These are phyloP conservation scores for Entrophospora sp. DNA, from an alignment of 192 early-diverging fungal genomes.

Conservation along the genomic window DNA sequence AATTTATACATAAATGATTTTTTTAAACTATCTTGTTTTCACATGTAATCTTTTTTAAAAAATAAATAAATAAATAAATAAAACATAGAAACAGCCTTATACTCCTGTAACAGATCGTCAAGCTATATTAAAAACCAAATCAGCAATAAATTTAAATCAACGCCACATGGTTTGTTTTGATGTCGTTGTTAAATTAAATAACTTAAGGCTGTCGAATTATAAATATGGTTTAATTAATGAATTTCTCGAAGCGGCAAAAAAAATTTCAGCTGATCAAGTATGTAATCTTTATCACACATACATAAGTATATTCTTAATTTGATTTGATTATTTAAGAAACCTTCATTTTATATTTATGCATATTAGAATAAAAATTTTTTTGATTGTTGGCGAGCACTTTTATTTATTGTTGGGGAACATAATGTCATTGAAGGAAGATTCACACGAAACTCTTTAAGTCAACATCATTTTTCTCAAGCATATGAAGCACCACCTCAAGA, in stretches of 20 bases:
- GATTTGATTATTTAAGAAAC: neutral
- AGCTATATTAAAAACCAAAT: neutral
- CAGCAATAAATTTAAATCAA: neutral
- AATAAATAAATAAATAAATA: neutral
- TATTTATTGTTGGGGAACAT: conserved; percentile 33
- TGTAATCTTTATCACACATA: neutral
- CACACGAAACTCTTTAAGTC: conserved; percentile 29
- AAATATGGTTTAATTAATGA: conserved; percentile 29
- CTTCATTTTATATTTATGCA: neutral
- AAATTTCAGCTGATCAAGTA: conserved; percentile 31
- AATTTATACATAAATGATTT: neutral
- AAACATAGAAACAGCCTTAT: neutral
- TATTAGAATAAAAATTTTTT: conserved; percentile 28
- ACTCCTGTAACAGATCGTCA: neutral
- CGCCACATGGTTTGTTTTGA: conserved; percentile 34
- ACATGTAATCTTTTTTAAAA: neutral
- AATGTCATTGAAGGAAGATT: conserved; percentile 27
- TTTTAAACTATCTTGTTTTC: neutral
- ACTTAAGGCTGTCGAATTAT: conserved; percentile 26
- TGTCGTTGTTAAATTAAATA: conserved; percentile 40
- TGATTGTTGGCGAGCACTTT: conserved; percentile 38
- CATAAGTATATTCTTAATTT: neutral
- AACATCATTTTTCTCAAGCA: conserved; percentile 31
- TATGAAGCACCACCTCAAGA: conserved; percentile 28
- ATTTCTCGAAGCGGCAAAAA: conserved; percentile 34